Evolutionary conservation across 1,139 yeast genomes (phyloP).

Genomic region (Candida sanyaensis): DNA sequence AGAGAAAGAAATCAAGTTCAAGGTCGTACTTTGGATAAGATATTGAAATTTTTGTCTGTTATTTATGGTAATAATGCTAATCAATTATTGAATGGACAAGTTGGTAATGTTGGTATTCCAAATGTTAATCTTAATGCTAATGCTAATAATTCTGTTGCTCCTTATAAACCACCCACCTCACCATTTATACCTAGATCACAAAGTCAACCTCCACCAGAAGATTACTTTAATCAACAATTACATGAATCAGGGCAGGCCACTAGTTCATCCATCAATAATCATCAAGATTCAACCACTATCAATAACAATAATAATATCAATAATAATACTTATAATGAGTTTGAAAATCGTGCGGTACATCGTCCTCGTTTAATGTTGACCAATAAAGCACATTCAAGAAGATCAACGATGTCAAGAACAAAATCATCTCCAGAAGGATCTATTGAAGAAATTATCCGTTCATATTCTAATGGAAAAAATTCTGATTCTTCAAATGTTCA

Average conservation of each 20-base stretch:
- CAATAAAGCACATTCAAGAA: slow-evolving; percentile 35
- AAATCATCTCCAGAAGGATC: slow-evolving; percentile 21
- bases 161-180: slow-evolving; percentile 8
- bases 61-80: slow-evolving; percentile 71
- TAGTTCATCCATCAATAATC: neutral
- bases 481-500: slow-evolving; percentile 21
- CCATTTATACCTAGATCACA: slow-evolving; percentile 11
- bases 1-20: slow-evolving; percentile 86
- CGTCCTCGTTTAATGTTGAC: slow-evolving; percentile 47
- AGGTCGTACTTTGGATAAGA: slow-evolving; percentile 84
- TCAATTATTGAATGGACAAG: slow-evolving; percentile 44
- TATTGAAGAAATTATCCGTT: slow-evolving; percentile 40
- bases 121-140: slow-evolving; percentile 1
- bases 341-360: slow-evolving; percentile 20
- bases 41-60: slow-evolving; percentile 82
- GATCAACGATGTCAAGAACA: slow-evolving; percentile 15
- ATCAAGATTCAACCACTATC: neutral
- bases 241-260: neutral
- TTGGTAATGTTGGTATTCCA: slow-evolving; percentile 11
- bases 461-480: slow-evolving; percentile 19
- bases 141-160: slow-evolving; percentile 8
- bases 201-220: slow-evolving; percentile 10
- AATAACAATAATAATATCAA: neutral
- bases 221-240: slow-evolving; percentile 3
- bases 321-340: slow-evolving; percentile 5